phyloP scores from a whole-genome alignment of 1,284 basidiomycete genomes.

The Schizophyllum amplum region DNA sequence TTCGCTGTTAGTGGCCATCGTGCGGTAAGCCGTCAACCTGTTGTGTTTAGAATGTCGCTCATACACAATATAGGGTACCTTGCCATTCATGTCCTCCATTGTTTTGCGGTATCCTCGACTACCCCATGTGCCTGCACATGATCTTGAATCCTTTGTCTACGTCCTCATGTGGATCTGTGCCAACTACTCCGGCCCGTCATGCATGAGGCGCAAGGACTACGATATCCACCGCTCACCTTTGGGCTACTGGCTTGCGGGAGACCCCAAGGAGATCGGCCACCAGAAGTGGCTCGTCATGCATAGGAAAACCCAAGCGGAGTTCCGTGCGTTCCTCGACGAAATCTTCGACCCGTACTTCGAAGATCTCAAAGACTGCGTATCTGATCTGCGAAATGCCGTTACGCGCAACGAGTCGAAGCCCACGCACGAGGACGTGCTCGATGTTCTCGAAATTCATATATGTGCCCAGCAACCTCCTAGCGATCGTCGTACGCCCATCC shows the following conservation, averaged over 20 bases:
- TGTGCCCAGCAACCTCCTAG: neutral
- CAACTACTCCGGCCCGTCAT: conserved; percentile 3
- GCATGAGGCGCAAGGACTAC: conserved; percentile 3
- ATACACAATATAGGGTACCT: conserved; percentile 3
- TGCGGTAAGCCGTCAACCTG: neutral
- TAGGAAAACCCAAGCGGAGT: neutral
- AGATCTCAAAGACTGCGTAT: neutral
- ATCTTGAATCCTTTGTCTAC: conserved; percentile 7
- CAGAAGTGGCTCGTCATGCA: neutral
- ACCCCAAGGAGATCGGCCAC: neutral
- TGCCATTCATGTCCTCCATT: conserved; percentile 6
- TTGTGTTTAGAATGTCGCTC: neutral
- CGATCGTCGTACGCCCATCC: too few relatives aligned
- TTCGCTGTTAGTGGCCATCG: neutral
- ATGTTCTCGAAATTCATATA: neutral
- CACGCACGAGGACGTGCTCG: neutral
- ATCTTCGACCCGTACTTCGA: conserved; percentile 5
- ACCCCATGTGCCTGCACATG: conserved; percentile 3
- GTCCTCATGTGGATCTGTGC: conserved; percentile 6
- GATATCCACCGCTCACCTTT: neutral
- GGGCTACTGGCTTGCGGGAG: neutral
- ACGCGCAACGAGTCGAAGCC: neutral
- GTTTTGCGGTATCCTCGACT: neutral
- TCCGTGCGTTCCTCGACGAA: neutral
- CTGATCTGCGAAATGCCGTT: conserved; percentile 2